phyloP scores from a whole-genome alignment of 305 asterid genomes.

The Caryopteris hybrid region DNA sequence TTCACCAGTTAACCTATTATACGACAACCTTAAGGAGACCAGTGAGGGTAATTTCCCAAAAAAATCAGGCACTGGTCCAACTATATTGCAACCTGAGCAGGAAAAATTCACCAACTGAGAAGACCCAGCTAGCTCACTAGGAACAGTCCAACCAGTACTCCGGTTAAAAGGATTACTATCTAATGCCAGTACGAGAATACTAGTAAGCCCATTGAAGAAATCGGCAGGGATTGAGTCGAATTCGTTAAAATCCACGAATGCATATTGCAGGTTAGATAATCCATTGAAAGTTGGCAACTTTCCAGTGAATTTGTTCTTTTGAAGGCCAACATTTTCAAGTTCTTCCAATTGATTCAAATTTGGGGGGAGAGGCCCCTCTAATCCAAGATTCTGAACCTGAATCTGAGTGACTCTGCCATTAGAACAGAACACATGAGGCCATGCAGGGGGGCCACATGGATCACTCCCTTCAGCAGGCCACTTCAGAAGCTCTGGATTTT shows the following conservation, averaged over 20 bases:
- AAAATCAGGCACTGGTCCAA: constrained; percentile 65
- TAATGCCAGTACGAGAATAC: constrained; percentile 53
- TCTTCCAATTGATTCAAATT: constrained; percentile 49
- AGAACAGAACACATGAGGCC: constrained; percentile 74
- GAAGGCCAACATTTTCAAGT: constrained; percentile 69
- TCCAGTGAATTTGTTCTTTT: constrained; percentile 57
- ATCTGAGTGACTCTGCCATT: constrained; percentile 74
- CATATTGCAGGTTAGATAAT: constrained; percentile 59
- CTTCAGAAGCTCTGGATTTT: constrained; percentile 62
- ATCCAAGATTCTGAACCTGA: constrained; percentile 65
- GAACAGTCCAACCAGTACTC: constrained; percentile 65
- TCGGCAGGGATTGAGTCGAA: constrained; percentile 68
- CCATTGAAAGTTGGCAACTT: constrained; percentile 66
- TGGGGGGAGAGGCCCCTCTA: constrained; percentile 68
- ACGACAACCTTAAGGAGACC: constrained; percentile 39
- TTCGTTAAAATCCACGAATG: constrained; percentile 56
- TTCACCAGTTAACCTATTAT: constrained; percentile 49
- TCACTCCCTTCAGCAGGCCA: constrained; percentile 69
- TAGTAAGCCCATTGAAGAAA: constrained; percentile 62
- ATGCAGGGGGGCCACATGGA: constrained; percentile 87
- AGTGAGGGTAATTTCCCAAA: constrained; percentile 64
- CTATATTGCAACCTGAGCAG: constrained; percentile 57
- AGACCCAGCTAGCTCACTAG: constrained; percentile 49
- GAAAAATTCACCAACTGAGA: constrained; percentile 65
- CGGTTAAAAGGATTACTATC: constrained; percentile 64